Conservation (phyloP, 2,329 filamentous ascomycete genomes). For the Cercospora sp. region DNA sequence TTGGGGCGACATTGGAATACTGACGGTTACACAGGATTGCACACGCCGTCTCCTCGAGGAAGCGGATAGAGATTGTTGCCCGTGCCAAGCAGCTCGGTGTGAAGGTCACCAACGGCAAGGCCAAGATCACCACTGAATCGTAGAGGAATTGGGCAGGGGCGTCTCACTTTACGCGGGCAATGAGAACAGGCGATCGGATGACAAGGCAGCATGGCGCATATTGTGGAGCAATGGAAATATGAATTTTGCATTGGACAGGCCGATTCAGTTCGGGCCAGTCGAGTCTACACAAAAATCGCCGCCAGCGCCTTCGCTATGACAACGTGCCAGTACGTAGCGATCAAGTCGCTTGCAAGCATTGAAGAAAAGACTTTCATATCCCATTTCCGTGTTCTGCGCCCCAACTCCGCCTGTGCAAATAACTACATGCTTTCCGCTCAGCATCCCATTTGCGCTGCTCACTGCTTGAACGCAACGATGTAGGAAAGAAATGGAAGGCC, state of each 20-base stretch:
- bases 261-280: slow-evolving; percentile 13
- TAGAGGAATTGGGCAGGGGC: slow-evolving; percentile 40
- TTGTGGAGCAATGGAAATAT: slow-evolving; percentile 13
- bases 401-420: slow-evolving; percentile 3
- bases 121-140: slow-evolving; percentile 94
- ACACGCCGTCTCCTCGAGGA: slow-evolving; percentile 96
- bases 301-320: slow-evolving; percentile 37
- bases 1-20: slow-evolving; percentile 25
- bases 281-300: slow-evolving; percentile 29
- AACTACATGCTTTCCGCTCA: neutral
- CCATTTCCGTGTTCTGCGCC: slow-evolving; percentile 5
- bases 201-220: slow-evolving; percentile 17
- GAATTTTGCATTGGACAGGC: slow-evolving; percentile 13
- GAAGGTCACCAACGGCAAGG: slow-evolving; percentile 99
- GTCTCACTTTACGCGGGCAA: slow-evolving; percentile 21
- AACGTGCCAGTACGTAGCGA: slow-evolving; percentile 29
- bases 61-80: slow-evolving; percentile 96
- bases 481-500: neutral
- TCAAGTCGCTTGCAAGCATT: slow-evolving; percentile 27
- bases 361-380: slow-evolving; percentile 18
- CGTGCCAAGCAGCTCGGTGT: slow-evolving; percentile 97
- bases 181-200: slow-evolving; percentile 17
- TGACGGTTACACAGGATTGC: slow-evolving; percentile 70
- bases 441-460: neutral
- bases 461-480: neutral